A percentile compares a stretch with the other conserved stretches of the same genome.
Evolutionary conservation across 352 stramenopile species (phyloP).

Genomic region (Phytopythium litorale): DNA sequence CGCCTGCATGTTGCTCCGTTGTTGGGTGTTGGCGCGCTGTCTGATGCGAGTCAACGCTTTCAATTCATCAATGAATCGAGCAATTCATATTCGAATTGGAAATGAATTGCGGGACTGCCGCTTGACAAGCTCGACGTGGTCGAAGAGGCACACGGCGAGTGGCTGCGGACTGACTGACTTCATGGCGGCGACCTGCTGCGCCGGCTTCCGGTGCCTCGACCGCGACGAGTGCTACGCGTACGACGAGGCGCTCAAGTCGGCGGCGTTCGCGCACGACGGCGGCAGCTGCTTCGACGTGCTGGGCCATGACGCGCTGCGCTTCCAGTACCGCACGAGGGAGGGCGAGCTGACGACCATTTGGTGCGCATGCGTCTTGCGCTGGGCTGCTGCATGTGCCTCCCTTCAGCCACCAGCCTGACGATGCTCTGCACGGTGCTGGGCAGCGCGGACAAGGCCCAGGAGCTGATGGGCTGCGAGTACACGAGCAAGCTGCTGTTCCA

Average conservation of each 20-base stretch:
- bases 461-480: conserved; percentile 71
- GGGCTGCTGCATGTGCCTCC: not conserved
- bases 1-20: conserved; percentile 18
- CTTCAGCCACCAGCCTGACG: not conserved
- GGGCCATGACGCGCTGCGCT: conserved; percentile 22
- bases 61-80: conserved; percentile 20
- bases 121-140: not conserved
- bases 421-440: not conserved
- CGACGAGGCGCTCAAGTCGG: conserved; percentile 35
- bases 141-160: conserved; percentile 17
- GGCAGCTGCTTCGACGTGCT: conserved; percentile 26
- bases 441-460: conserved; percentile 37
- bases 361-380: conserved; percentile 6
- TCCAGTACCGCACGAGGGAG: conserved; percentile 34
- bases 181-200: conserved; percentile 16
- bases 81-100: not conserved
- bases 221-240: conserved; percentile 60
- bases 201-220: conserved; percentile 53
- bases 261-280: conserved; percentile 30
- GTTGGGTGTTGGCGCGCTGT: not conserved
- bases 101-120: not conserved
- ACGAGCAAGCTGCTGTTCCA: conserved; percentile 73
- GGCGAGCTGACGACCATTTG: conserved; percentile 36
- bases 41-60: not conserved
- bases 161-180: conserved; percentile 4